Conservation (phyloP, 805 yeast genomes). For the Lipomyces chichibuensis region DNA sequence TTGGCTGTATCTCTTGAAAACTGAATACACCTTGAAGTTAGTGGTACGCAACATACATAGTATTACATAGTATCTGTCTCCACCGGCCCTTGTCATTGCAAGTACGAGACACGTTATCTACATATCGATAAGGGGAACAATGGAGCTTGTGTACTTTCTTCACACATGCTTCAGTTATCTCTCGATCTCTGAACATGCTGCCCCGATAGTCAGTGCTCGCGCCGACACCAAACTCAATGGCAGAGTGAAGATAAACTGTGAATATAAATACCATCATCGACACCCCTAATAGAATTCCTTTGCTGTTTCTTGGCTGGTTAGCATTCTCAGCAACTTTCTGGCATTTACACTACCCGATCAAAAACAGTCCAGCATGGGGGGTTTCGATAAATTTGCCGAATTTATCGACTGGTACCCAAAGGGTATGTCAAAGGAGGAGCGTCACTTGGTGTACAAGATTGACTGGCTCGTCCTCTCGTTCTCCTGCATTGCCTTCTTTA, state of each 20-base stretch:
- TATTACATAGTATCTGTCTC: too few relatives aligned
- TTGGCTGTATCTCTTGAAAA: too few relatives aligned
- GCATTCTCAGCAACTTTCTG: background rate
- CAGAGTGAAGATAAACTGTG: background rate
- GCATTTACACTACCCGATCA: background rate
- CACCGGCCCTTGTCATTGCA: too few relatives aligned
- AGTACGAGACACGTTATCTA: too few relatives aligned
- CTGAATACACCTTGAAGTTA: too few relatives aligned
- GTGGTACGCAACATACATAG: too few relatives aligned
- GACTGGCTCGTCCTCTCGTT: constrained; percentile 60
- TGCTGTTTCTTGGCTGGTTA: background rate
- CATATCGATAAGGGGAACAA: too few relatives aligned
- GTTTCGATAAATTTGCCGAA: constrained; percentile 12
- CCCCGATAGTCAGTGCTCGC: background rate
- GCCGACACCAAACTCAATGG: background rate
- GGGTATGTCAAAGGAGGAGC: constrained; percentile 50
- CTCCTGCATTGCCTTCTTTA: constrained; percentile 66
- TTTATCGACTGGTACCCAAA: constrained; percentile 30
- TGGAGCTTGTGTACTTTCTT: too few relatives aligned
- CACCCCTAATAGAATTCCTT: background rate
- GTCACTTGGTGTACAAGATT: constrained; percentile 54
- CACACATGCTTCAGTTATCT: background rate
- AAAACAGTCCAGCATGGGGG: background rate
- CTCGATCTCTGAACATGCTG: background rate
- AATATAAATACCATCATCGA: background rate